Conservation (phyloP, 768 basidiomycete genomes). For the Pulveroboletus frians region DNA sequence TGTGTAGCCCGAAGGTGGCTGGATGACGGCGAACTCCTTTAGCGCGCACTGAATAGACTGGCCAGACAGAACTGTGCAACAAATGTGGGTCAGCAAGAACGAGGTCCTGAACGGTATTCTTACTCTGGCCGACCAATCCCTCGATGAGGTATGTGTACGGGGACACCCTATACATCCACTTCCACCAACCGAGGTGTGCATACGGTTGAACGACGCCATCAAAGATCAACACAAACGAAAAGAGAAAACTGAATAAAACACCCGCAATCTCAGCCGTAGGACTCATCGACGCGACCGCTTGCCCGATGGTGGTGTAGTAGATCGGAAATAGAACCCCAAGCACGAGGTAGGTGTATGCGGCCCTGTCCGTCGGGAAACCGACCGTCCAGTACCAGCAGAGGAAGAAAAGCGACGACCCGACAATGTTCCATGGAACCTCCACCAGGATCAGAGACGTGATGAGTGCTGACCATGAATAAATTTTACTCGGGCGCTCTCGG, state of each 20-base stretch:
- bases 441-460: conserved; percentile 50
- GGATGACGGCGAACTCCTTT: conserved; percentile 55
- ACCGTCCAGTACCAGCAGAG: conserved; percentile 70
- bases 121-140: conserved; percentile 43
- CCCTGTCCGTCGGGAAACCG: conserved; percentile 49
- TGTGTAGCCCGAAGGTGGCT: conserved; percentile 40
- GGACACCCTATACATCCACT: conserved; percentile 60
- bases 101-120: conserved; percentile 3
- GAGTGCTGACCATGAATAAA: conserved; percentile 62
- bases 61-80: conserved; percentile 42
- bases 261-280: conserved; percentile 57
- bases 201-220: conserved; percentile 68
- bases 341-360: conserved; percentile 56
- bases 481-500: conserved; percentile 58
- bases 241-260: conserved; percentile 52
- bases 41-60: conserved; percentile 50
- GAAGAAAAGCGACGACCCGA: conserved; percentile 55
- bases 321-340: conserved; percentile 50
- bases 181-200: conserved; percentile 59
- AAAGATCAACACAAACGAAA: conserved; percentile 62
- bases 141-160: conserved; percentile 57
- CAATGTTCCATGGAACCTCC: conserved; percentile 59
- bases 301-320: conserved; percentile 59
- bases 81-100: background rate
- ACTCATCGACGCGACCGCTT: conserved; percentile 56